Evolutionary conservation across 2,329 filamentous ascomycete species (phyloP).

Genomic region (Colletotrichum euphorbiae): DNA sequence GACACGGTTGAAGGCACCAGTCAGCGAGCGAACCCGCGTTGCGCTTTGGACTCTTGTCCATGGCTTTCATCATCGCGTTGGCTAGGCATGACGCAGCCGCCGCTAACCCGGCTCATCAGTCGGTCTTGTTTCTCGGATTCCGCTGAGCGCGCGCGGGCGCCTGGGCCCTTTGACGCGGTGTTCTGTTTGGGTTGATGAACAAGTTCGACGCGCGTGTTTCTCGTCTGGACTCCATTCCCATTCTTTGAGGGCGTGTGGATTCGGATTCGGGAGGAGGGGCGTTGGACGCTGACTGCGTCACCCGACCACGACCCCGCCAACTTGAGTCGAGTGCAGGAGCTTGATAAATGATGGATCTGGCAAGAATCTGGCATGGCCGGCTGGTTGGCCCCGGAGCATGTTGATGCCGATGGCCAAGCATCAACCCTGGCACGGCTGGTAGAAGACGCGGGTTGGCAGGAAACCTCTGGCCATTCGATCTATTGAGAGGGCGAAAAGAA

Average conservation of each 20-base stretch:
- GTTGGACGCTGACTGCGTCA: constrained; percentile 36
- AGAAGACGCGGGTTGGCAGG: constrained; percentile 15
- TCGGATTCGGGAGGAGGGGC: constrained; percentile 12
- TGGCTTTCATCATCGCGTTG: constrained; percentile 30
- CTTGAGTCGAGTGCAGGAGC: constrained; percentile 25
- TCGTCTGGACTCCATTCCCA: constrained; percentile 9
- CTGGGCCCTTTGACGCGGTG: constrained; percentile 8
- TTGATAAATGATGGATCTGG: constrained; percentile 3
- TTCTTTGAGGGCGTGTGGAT: constrained; percentile 21
- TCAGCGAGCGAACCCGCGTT: constrained; percentile 32
- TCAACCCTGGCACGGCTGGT: constrained; percentile 26
- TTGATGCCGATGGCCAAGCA: constrained; percentile 27
- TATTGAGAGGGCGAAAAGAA: background rate
- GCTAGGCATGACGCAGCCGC: constrained; percentile 36
- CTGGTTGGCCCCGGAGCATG: constrained; percentile 22
- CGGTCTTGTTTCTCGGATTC: constrained; percentile 1
- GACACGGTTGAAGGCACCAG: constrained; percentile 22
- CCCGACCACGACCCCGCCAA: constrained; percentile 28
- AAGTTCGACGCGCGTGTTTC: constrained; percentile 12
- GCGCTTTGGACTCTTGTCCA: constrained; percentile 29
- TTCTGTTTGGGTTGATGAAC: constrained; percentile 15
- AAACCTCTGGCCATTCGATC: constrained; percentile 8
- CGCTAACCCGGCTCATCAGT: constrained; percentile 24
- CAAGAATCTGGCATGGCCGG: constrained; percentile 25
- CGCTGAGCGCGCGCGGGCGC: constrained; percentile 10